phyloP scores from a whole-genome alignment of 768 basidiomycete genomes.

The Suillus cothurnatus region DNA sequence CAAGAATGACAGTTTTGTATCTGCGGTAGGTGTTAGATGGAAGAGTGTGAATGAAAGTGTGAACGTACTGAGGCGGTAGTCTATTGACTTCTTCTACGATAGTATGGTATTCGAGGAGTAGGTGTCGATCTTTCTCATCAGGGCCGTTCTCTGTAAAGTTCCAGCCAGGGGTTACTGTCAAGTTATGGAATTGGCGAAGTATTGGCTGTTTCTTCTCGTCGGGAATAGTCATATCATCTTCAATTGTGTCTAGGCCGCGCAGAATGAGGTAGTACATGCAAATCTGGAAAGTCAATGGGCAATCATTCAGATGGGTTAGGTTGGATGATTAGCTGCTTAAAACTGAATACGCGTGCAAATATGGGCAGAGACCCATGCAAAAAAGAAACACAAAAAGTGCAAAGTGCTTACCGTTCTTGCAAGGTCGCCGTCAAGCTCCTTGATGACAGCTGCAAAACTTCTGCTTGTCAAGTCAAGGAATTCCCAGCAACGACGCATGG shows the following conservation, averaged over 20 bases:
- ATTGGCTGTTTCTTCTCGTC: slow-evolving; percentile 86
- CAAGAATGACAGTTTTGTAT: slow-evolving; percentile 78
- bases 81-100: slow-evolving; percentile 80
- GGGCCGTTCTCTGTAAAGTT: slow-evolving; percentile 80
- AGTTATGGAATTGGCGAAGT: slow-evolving; percentile 78
- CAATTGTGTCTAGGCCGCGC: slow-evolving; percentile 93
- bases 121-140: slow-evolving; percentile 83
- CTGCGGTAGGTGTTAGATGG: slow-evolving; percentile 35
- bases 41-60: not conserved
- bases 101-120: slow-evolving; percentile 81
- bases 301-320: not conserved
- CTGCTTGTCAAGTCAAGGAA: slow-evolving; percentile 88
- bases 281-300: slow-evolving; percentile 53
- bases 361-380: not conserved
- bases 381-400: slow-evolving; percentile 5
- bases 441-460: slow-evolving; percentile 92
- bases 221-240: slow-evolving; percentile 97
- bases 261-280: slow-evolving; percentile 95
- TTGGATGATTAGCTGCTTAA: not conserved
- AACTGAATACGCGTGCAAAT: not conserved
- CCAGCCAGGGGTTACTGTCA: slow-evolving; percentile 85
- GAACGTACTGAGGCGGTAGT: slow-evolving; percentile 59
- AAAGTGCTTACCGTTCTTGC: slow-evolving; percentile 77
- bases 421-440: slow-evolving; percentile 93
- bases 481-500: slow-evolving; percentile 90